Evolutionary conservation across 257 asterid species (phyloP), one percentile per base, ranked within the genome.

Genomic region (Handroanthus guayacan): DNA sequence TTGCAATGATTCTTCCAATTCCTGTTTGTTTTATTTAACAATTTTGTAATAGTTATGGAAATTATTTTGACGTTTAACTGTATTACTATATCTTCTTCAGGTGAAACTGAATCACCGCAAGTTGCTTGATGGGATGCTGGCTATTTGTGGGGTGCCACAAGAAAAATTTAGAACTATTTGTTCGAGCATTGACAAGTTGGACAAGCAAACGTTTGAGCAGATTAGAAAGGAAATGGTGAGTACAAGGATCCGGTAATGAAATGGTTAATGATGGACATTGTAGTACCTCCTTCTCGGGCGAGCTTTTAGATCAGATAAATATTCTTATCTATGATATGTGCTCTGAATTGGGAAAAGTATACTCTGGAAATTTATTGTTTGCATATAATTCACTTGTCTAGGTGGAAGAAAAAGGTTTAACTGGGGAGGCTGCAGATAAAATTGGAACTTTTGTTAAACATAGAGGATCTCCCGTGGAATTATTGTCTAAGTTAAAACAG

Each of bases 161-260:
- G 94, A 84, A 77, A 92, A 95, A 71, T 91, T 91, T 69, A 87
- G 99, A 84, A 89, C 92, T 44, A 85, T 95, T 71, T 95, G 99
- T 82, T 95, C 99, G 2, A 95, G 98, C 84, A 95, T 95, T 76
- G 99, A 95, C 86, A 95, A 95, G 85, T 78, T 93, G 75, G 99
- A 95, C 88, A 95, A 95, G 81, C 98, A 86, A 83, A 69, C 97
- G 2, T 95, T 95, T 82, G 97, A 87, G 86, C 97, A 88, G 85
- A 84, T 95, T 74, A 93, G 89, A 79, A 91, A 77, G 82, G 99
- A 95, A 91, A 90, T 95, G 98, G 99, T 95, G 79, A 79, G 87
- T 79, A 38, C 48, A 38, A 36, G 38, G 37, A 14, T 61, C 81
- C 79, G 55, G 34, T 65, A 3, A 77, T 41, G 54, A 69, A 39